phyloP scores from a whole-genome alignment of 1,284 basidiomycete genomes.

The Pisolithus thermaeus region DNA sequence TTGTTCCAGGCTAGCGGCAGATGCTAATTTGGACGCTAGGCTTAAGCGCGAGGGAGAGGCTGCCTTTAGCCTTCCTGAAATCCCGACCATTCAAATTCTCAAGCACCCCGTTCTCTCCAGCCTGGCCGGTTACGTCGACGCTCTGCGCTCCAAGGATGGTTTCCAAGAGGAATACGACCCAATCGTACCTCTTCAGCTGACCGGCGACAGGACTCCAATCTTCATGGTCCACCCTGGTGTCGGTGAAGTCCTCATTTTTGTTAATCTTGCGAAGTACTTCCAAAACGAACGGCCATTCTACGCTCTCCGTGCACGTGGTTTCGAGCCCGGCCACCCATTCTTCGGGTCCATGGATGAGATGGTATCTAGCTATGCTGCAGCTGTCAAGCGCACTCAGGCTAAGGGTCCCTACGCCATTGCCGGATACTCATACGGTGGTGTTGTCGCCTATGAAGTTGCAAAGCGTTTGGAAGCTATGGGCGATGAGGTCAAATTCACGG shows the following conservation, averaged over 20 bases:
- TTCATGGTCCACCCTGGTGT: slow-evolving; percentile 39
- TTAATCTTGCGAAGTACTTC: slow-evolving; percentile 38
- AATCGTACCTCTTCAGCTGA: slow-evolving; percentile 34
- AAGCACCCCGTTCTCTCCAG: slow-evolving; percentile 33
- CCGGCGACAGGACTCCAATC: slow-evolving; percentile 37
- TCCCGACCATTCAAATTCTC: slow-evolving; percentile 38
- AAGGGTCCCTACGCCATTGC: slow-evolving; percentile 35
- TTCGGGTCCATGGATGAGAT: slow-evolving; percentile 37
- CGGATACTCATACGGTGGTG: slow-evolving; percentile 38
- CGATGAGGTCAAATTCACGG: slow-evolving; percentile 29
- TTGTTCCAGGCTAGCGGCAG: slow-evolving; percentile 19
- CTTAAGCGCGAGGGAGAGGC: slow-evolving; percentile 33
- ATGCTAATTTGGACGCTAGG: slow-evolving; percentile 16
- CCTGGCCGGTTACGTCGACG: slow-evolving; percentile 26
- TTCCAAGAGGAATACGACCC: slow-evolving; percentile 25
- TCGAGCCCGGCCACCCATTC: slow-evolving; percentile 34
- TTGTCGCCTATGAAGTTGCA: slow-evolving; percentile 34
- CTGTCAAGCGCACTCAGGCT: slow-evolving; percentile 29
- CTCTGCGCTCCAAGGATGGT: slow-evolving; percentile 15
- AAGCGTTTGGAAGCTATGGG: slow-evolving; percentile 27
- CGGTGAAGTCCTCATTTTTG: slow-evolving; percentile 39
- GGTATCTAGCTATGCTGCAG: slow-evolving; percentile 29
- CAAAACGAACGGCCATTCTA: slow-evolving; percentile 38
- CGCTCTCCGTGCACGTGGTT: slow-evolving; percentile 39
- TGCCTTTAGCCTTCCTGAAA: slow-evolving; percentile 30